Evolutionary conservation across 2,329 filamentous ascomycete genomes (phyloP), one percentile per base, ranked within the genome.

Genomic region (Fusarium continuum): DNA sequence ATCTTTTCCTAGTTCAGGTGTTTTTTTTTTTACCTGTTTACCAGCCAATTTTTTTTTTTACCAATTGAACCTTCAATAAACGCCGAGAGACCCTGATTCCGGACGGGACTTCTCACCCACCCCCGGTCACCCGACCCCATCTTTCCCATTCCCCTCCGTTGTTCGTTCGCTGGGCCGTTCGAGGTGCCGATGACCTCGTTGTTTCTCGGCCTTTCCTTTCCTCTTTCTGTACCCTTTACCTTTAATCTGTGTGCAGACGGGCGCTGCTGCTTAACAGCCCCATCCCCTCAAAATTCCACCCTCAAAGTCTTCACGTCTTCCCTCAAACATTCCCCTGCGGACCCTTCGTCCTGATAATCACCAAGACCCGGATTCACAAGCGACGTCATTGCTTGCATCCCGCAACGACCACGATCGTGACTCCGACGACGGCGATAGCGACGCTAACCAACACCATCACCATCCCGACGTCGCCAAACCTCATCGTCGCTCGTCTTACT

Each of bases 301-400:
- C 75, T 81, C 85, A 85, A 84, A 79, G 69, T 83, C 82, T 72
- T 84, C 83, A 78, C 88, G 88, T 80, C 88, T 91, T 68, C 85
- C 86, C 76, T 91, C 91, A 79, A 92, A 91, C 80, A 97, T 97
- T 77, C 93, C 93, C 72, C 85, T 97, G 73, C 91, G 91, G 78
- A 90, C 89, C 72, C 83, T 97, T 38, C 75, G 74, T 50, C 64
- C 72, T 59, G 69, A 71, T 60, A 65, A 70, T 63, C 43, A 55
- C 20, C 77, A 69, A 78, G 79, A 70, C 74, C 73, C 59, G 74
- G 80, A 77, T 73, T 78, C 73, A 71, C 76, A 72, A 65, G 71
- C 73, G 67, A 70, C 74, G 61, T 77, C 75, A 64, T 70, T 74
- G 62, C 71, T 76, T 41, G 67, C 73, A 51, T 69, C 69, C 59